Conservation (phyloP, 1,284 basidiomycete species). For the Malassezia sympodialis region DNA sequence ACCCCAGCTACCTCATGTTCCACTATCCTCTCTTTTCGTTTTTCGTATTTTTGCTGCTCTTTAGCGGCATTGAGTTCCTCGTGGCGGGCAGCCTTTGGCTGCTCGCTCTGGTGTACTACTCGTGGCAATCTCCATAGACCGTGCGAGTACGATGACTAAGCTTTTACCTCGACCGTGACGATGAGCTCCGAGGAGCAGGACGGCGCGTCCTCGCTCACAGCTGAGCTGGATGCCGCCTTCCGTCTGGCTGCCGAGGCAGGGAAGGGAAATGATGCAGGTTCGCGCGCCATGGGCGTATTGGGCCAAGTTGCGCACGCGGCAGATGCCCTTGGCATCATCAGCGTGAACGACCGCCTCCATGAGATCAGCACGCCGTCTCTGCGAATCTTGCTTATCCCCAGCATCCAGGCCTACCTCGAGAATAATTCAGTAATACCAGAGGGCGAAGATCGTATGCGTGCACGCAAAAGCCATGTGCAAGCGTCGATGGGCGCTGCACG, state of each 20-base stretch:
- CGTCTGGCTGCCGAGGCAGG: background rate
- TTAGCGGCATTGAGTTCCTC: conserved; percentile 36
- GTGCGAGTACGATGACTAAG: background rate
- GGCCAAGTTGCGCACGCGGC: conserved; percentile 22
- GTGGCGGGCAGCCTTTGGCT: conserved; percentile 38
- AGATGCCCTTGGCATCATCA: conserved; percentile 27
- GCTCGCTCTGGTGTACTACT: conserved; percentile 27
- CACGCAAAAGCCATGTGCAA: conserved; percentile 16
- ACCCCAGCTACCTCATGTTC: conserved; percentile 37
- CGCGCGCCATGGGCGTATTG: background rate
- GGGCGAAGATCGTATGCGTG: conserved; percentile 10
- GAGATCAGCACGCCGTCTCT: conserved; percentile 35
- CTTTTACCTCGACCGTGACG: background rate
- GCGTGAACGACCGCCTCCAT: conserved; percentile 24
- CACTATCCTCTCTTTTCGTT: conserved; percentile 38
- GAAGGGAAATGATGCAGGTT: background rate
- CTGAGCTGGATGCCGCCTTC: background rate
- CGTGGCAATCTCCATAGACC: conserved; percentile 2
- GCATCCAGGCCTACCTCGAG: conserved; percentile 23
- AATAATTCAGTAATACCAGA: conserved; percentile 7
- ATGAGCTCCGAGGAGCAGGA: background rate
- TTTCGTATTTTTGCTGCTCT: conserved; percentile 34
- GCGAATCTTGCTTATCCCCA: conserved; percentile 30
- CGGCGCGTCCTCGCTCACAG: conserved; percentile 6
- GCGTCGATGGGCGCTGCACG: conserved; percentile 11